Conservation (phyloP, 495 filamentous ascomycete genomes). For the Lasiosphaeria hispida region DNA sequence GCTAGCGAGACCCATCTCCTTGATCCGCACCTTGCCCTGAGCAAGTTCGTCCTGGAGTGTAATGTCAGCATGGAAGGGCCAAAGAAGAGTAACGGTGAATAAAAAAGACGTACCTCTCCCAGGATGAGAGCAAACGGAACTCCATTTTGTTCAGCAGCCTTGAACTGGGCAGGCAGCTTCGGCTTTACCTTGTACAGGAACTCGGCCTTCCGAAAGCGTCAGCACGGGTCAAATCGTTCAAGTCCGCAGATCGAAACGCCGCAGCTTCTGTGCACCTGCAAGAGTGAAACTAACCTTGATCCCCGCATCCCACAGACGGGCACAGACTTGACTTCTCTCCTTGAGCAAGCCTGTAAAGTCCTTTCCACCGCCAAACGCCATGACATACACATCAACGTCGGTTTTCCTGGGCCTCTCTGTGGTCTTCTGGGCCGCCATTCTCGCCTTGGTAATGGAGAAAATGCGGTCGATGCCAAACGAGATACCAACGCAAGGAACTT, state of each 20-base stretch:
- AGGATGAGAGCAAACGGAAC: conserved; percentile 78
- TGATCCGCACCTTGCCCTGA: conserved; percentile 73
- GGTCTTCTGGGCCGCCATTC: conserved; percentile 59
- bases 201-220: conserved; percentile 53
- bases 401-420: conserved; percentile 37
- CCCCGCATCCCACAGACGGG: conserved; percentile 68
- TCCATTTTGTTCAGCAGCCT: conserved; percentile 61
- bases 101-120: conserved; percentile 48
- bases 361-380: conserved; percentile 84
- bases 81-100: neutral
- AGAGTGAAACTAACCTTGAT: conserved; percentile 37
- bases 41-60: conserved; percentile 62
- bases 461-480: conserved; percentile 96
- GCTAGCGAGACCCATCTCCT: conserved; percentile 39
- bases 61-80: neutral
- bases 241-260: too few relatives aligned
- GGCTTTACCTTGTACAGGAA: conserved; percentile 80
- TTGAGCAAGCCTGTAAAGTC: conserved; percentile 49
- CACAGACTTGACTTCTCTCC: conserved; percentile 14
- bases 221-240: neutral
- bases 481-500: conserved; percentile 90
- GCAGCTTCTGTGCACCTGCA: neutral
- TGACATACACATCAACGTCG: conserved; percentile 84
- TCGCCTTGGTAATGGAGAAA: conserved; percentile 82
- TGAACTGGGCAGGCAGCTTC: conserved; percentile 75